Base-by-base conservation (phyloP, 1,139 yeast species). In the Saccharomyces hybrid region DNA sequence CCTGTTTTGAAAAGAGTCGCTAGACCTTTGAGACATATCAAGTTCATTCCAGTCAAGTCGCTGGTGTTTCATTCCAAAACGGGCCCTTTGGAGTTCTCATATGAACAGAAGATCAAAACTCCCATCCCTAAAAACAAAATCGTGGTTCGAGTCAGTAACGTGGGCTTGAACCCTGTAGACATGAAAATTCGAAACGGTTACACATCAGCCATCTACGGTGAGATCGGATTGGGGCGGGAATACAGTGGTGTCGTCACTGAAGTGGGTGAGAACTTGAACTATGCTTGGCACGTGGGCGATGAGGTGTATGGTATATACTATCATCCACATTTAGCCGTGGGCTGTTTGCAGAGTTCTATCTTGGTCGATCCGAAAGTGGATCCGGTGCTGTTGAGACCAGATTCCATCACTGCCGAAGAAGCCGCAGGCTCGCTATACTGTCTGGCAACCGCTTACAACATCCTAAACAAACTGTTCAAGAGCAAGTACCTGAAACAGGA, bases 211-310 rank as follows among this genome's bases (percentile, higher is more conserved):
- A 59, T 73, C 71, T 64, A 70, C 69, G 56, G 73, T 65, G 75
- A 73, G 42, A 78, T 80, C 53, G 89, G 88, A 7, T 64, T 84
- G 31, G 91, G 93, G 3, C 73, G 81, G 56, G 96, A 88, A 63
- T 87, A 79, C 62, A 70, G 85, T 9, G 96, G 96, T 41, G 72
- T 73, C 1, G 75, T 88, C 38, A 77, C 77, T 1, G 76, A 81
- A 41, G 81, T 84, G 50, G 95, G 95, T 8, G 67, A 69, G 0
- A 65, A 68, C 5, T 69, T 78, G 9, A 63, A 63, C 23, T 61
- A 64, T 2, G 65, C 70, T 11, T 77, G 79, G 68, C 69, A 72
- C 28, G 78, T 71, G 4, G 93, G 91, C 38, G 93, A 86, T 61
- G 75, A 76, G 42, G 85, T 86, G 1, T 79, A 79, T 63, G 96